A percentile compares a stretch with the other conserved stretches of the same genome.
Evolutionary conservation across 306 rosid genomes (phyloP).

Genomic region (Quercus bicolor): DNA sequence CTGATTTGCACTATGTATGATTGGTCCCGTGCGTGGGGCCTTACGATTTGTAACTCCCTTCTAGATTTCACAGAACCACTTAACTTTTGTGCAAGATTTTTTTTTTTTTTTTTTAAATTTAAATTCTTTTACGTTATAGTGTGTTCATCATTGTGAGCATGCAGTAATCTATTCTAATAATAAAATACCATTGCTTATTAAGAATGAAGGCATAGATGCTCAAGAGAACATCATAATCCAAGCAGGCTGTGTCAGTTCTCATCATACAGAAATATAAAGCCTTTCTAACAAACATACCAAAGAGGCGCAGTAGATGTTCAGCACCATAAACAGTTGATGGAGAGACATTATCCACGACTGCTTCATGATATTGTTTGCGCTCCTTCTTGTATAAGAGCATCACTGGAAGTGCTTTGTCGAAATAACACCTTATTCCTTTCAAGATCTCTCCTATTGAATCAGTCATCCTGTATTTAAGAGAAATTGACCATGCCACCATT

Average conservation of each 20-base stretch:
- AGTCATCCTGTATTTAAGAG: constrained; percentile 49
- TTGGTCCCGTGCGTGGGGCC: no score
- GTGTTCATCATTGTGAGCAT: no score
- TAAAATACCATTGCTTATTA: no score
- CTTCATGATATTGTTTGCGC: constrained; percentile 75
- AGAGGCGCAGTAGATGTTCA: constrained; percentile 90
- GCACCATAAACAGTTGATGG: constrained; percentile 91
- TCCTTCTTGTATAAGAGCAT: constrained; percentile 89
- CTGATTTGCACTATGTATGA: no score
- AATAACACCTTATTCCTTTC: constrained; percentile 90
- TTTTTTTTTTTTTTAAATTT: no score
- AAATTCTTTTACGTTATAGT: no score
- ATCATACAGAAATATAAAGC: not conserved
- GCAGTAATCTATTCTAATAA: no score
- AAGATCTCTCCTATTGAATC: constrained; percentile 76
- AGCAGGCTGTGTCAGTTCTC: not conserved
- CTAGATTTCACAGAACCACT: no score
- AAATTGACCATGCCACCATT: constrained; percentile 18
- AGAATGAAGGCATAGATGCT: not conserved
- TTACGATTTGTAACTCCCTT: no score
- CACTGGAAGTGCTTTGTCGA: constrained; percentile 84
- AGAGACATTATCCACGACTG: constrained; percentile 53
- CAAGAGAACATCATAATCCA: not conserved
- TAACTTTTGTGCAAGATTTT: no score
- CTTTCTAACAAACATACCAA: constrained; percentile 56